Conservation (phyloP, 2,329 filamentous ascomycete species). For the Exophiala aquamarina region DNA sequence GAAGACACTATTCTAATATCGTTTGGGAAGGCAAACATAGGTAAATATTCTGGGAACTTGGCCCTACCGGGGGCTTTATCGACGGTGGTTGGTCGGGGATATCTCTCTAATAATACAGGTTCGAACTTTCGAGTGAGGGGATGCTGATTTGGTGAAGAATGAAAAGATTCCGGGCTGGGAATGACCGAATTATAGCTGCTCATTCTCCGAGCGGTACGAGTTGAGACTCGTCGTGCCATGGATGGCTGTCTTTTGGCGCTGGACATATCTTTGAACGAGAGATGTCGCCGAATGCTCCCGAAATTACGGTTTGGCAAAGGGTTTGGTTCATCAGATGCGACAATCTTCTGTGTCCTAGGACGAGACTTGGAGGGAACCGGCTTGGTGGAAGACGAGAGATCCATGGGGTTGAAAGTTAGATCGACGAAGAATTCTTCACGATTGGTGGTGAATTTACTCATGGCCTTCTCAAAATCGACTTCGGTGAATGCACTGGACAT, state of each 20-base stretch:
- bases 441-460: slow-evolving; percentile 94
- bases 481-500: slow-evolving; percentile 56
- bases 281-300: slow-evolving; percentile 85
- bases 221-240: slow-evolving; percentile 68
- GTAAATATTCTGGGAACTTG: slow-evolving; percentile 93
- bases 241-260: slow-evolving; percentile 86
- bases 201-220: slow-evolving; percentile 80
- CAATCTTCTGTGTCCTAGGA: slow-evolving; percentile 78
- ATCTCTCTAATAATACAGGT: slow-evolving; percentile 91
- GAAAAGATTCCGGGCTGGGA: slow-evolving; percentile 85
- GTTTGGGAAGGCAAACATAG: slow-evolving; percentile 99
- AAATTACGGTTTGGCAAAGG: slow-evolving; percentile 59
- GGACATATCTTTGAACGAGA: slow-evolving; percentile 93
- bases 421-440: slow-evolving; percentile 92
- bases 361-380: slow-evolving; percentile 31
- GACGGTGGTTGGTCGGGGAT: slow-evolving; percentile 77
- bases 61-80: slow-evolving; percentile 80
- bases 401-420: slow-evolving; percentile 81
- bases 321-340: slow-evolving; percentile 65
- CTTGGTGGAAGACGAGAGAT: slow-evolving; percentile 65
- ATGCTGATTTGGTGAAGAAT: slow-evolving; percentile 89
- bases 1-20: slow-evolving; percentile 96
- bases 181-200: slow-evolving; percentile 99
- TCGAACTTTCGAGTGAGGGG: slow-evolving; percentile 92
- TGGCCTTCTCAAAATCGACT: slow-evolving; percentile 89